These are phyloP conservation scores for Colletotrichum viniferum DNA, from an alignment of 2,329 filamentous ascomycete genomes.

Conservation along the genomic window DNA sequence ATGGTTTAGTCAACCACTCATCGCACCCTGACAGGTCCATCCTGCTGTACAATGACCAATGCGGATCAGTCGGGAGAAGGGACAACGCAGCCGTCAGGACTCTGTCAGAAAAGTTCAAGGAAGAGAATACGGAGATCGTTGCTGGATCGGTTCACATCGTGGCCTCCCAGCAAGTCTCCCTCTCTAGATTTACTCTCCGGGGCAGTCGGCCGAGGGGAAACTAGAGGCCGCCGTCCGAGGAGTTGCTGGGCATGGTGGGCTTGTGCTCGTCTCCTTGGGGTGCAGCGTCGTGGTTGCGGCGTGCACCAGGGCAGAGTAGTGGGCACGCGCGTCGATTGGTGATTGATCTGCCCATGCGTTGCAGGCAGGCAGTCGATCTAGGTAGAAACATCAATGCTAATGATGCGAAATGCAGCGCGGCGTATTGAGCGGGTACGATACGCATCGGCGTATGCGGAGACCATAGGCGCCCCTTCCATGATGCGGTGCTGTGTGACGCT, in stretches of 20 bases:
- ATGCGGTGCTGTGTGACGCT: not conserved
- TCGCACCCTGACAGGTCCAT: not conserved
- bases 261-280: not conserved
- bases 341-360: not conserved
- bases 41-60: not conserved
- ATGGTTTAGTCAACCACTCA: not conserved
- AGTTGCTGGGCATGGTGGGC: not conserved
- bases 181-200: not conserved
- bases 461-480: not conserved
- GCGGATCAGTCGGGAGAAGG: not conserved
- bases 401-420: not conserved
- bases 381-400: slow-evolving; percentile 7
- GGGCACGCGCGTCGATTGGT: not conserved
- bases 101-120: not conserved
- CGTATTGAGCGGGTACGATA: not conserved
- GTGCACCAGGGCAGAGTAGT: not conserved
- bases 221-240: not conserved
- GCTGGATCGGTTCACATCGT: not conserved
- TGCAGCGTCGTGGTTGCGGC: not conserved
- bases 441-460: not conserved
- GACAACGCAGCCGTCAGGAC: not conserved
- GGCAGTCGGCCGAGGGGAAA: not conserved
- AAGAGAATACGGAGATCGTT: not conserved
- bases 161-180: not conserved
- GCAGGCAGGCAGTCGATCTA: not conserved